These are phyloP conservation scores for Lasiosphaeria hispida DNA, from an alignment of 495 filamentous ascomycete species.

Conservation along the genomic window DNA sequence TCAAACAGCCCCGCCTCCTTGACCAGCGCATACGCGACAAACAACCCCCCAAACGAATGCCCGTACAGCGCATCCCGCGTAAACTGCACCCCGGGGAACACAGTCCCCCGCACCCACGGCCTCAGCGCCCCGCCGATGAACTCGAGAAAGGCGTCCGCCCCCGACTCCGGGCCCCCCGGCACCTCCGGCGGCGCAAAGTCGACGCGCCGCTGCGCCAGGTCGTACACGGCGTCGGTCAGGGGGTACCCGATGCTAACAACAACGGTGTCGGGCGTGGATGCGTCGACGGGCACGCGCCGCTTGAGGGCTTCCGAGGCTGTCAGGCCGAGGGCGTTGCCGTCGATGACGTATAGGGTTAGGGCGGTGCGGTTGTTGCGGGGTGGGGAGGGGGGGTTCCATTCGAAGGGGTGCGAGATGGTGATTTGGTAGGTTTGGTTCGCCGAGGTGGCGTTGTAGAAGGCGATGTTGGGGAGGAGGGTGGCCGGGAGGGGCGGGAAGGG, in stretches of 20 bases:
- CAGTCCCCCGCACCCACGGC: constrained; percentile 17
- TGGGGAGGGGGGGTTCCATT: constrained; percentile 13
- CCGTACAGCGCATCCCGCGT: constrained; percentile 24
- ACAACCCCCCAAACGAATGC: constrained; percentile 23
- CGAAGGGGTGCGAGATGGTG: constrained; percentile 19
- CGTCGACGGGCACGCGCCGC: constrained; percentile 16
- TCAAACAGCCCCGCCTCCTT: constrained; percentile 18
- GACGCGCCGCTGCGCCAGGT: constrained; percentile 13
- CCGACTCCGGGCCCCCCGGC: not conserved
- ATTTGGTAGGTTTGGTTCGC: constrained; percentile 21
- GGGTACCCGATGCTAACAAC: constrained; percentile 30
- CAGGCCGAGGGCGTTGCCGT: constrained; percentile 28
- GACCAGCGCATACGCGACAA: constrained; percentile 18
- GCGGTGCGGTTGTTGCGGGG: constrained; percentile 15
- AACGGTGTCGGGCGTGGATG: constrained; percentile 21
- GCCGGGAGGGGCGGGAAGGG: constrained; percentile 18
- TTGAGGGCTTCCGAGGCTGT: constrained; percentile 26
- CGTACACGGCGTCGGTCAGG: constrained; percentile 23
- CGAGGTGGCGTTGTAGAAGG: constrained; percentile 17
- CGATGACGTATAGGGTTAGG: constrained; percentile 25
- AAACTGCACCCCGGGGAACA: constrained; percentile 22
- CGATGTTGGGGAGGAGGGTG: constrained; percentile 21
- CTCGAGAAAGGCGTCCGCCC: constrained; percentile 17
- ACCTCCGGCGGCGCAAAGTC: constrained; percentile 17
- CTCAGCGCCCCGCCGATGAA: constrained; percentile 18